Conservation (phyloP, 116 monocot genomes). For the Dioscorea cayenensis region DNA sequence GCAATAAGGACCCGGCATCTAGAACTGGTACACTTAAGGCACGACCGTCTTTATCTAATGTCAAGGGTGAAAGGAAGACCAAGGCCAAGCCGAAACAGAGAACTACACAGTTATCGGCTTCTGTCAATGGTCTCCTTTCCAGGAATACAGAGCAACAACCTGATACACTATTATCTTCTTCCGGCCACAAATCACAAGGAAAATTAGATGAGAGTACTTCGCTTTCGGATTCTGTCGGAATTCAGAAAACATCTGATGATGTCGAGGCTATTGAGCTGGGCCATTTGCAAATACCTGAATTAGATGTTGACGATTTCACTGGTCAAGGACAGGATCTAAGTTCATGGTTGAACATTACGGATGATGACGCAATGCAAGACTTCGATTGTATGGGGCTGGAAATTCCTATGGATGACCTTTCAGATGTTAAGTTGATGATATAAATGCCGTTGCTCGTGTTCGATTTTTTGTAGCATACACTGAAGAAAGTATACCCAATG, state of each 20-base stretch:
- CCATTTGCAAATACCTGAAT: conserved; percentile 26
- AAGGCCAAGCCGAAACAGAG: conserved; percentile 48
- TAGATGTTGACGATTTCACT: conserved; percentile 33
- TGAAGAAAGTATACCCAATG: too few relatives aligned
- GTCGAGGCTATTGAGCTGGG: conserved; percentile 20
- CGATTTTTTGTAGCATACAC: not conserved
- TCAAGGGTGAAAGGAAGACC: conserved; percentile 43
- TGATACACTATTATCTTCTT: not conserved
- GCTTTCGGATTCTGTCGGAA: not conserved
- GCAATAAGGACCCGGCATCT: conserved; percentile 21
- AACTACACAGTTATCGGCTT: conserved; percentile 31
- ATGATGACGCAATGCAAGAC: conserved; percentile 50
- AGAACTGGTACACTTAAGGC: conserved; percentile 26
- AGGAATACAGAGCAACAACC: conserved; percentile 15
- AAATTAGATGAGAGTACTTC: conserved; percentile 4
- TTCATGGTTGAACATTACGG: conserved; percentile 36
- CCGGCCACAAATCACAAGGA: conserved; percentile 8
- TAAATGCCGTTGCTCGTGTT: not conserved
- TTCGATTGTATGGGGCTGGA: conserved; percentile 50
- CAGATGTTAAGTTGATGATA: conserved; percentile 35
- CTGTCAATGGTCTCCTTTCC: conserved; percentile 17
- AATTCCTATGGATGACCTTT: conserved; percentile 63
- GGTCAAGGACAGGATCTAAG: conserved; percentile 46
- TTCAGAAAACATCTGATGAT: conserved; percentile 18
- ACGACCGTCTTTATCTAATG: conserved; percentile 26